phyloP scores from a whole-genome alignment of 768 basidiomycete species.

The Coprinopsis marcescibilis region DNA sequence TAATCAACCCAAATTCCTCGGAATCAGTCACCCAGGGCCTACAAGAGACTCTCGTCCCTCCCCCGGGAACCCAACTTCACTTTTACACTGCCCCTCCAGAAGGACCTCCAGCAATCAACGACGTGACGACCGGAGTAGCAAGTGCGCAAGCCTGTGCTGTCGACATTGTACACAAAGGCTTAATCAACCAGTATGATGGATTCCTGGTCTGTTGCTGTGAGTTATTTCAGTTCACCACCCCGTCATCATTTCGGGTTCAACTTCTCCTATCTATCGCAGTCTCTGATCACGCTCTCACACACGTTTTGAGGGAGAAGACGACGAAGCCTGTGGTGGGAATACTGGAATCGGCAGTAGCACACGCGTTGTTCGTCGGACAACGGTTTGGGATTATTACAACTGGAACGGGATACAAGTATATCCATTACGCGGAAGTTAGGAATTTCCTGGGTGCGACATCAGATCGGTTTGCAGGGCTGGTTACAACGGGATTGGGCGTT shows the following conservation, averaged over 20 bases:
- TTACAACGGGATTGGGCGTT: constrained; percentile 27
- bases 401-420: constrained; percentile 28
- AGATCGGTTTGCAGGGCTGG: constrained; percentile 29
- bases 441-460: constrained; percentile 29
- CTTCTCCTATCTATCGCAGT: constrained; percentile 17
- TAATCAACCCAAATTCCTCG: constrained; percentile 35
- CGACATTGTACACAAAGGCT: constrained; percentile 20
- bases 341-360: constrained; percentile 29
- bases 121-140: constrained; percentile 25
- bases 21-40: constrained; percentile 29
- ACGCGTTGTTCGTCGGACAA: constrained; percentile 26
- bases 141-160: constrained; percentile 24
- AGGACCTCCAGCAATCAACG: constrained; percentile 29
- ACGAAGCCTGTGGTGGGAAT: constrained; percentile 30
- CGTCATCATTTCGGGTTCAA: not conserved
- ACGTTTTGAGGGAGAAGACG: constrained; percentile 27
- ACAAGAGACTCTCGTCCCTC: constrained; percentile 17
- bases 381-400: constrained; percentile 35
- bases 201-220: constrained; percentile 35
- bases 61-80: constrained; percentile 22
- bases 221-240: constrained; percentile 6
- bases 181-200: constrained; percentile 27
- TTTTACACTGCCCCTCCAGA: constrained; percentile 28
- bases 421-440: constrained; percentile 27
- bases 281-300: constrained; percentile 31